Evolutionary conservation across 2,329 filamentous ascomycete genomes (phyloP).

Genomic region (Lecanicillium sp.): DNA sequence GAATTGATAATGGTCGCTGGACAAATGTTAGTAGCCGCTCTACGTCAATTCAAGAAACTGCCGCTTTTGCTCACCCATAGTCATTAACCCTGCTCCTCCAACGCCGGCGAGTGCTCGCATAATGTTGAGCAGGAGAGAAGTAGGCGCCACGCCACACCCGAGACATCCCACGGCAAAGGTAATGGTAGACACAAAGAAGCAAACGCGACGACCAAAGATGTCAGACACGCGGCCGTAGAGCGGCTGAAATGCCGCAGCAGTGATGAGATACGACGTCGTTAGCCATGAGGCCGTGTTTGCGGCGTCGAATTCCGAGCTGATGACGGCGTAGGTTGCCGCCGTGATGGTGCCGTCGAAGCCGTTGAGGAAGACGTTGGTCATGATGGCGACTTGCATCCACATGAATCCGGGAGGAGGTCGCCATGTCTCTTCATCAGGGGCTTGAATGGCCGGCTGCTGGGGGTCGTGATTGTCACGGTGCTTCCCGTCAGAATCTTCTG

Average conservation of each 20-base stretch:
- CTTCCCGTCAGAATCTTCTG: no score
- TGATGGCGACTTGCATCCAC: slow-evolving; percentile 53
- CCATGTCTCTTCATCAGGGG: slow-evolving; percentile 27
- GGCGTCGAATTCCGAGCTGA: slow-evolving; percentile 65
- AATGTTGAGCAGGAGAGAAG: slow-evolving; percentile 51
- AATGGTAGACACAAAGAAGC: slow-evolving; percentile 56
- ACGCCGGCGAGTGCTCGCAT: slow-evolving; percentile 61
- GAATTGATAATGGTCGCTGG: slow-evolving; percentile 48
- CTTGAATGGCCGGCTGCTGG: not conserved
- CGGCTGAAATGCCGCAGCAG: slow-evolving; percentile 63
- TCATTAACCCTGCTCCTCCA: slow-evolving; percentile 60
- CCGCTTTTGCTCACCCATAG: slow-evolving; percentile 59
- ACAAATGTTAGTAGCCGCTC: no score
- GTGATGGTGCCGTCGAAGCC: slow-evolving; percentile 68
- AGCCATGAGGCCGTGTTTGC: slow-evolving; percentile 69
- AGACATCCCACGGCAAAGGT: slow-evolving; percentile 55
- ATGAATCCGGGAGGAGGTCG: slow-evolving; percentile 42
- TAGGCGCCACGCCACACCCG: slow-evolving; percentile 53
- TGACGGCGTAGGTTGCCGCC: slow-evolving; percentile 64
- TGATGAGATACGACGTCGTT: slow-evolving; percentile 64
- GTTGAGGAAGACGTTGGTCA: slow-evolving; percentile 56
- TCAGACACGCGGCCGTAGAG: slow-evolving; percentile 65
- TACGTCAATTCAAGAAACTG: no score
- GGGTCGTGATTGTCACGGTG: not conserved
- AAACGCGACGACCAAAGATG: slow-evolving; percentile 53